A percentile compares a stretch with the other conserved stretches of the same genome.
phyloP scores from a whole-genome alignment of 2,329 filamentous ascomycete genomes.

The Westerdykella sp. region DNA sequence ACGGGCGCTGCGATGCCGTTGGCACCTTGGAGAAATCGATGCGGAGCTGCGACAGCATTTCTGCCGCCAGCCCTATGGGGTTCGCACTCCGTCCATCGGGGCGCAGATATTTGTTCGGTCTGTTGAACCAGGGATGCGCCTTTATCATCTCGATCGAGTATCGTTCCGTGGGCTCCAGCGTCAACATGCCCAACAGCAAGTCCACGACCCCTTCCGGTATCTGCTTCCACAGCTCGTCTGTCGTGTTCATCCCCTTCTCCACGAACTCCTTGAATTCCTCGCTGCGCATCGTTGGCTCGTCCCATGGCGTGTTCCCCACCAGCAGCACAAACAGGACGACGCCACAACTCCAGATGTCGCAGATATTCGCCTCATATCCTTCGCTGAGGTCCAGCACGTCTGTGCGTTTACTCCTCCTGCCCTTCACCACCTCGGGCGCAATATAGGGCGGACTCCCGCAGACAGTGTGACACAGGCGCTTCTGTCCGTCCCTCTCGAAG shows the following conservation, averaged over 20 bases:
- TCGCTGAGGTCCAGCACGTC: constrained; percentile 40
- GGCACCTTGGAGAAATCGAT: constrained; percentile 77
- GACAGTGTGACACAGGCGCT: constrained; percentile 78
- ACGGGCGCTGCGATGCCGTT: constrained; percentile 43
- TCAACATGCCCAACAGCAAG: constrained; percentile 88
- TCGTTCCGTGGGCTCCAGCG: constrained; percentile 63
- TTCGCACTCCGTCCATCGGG: constrained; percentile 69
- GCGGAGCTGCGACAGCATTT: constrained; percentile 84
- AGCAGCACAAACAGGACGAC: constrained; percentile 95
- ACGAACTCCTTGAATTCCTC: constrained; percentile 91
- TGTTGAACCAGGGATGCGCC: constrained; percentile 90
- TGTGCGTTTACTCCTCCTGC: constrained; percentile 43
- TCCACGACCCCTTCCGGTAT: constrained; percentile 70
- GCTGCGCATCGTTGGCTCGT: constrained; percentile 77
- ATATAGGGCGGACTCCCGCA: constrained; percentile 97
- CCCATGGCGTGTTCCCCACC: constrained; percentile 96
- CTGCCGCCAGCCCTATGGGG: constrained; percentile 78
- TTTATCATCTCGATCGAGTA: constrained; percentile 85
- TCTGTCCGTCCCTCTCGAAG: constrained; percentile 80
- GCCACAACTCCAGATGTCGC: constrained; percentile 95
- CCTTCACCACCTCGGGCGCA: constrained; percentile 75
- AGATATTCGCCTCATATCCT: constrained; percentile 70
- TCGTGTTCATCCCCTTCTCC: constrained; percentile 69
- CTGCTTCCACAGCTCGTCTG: constrained; percentile 78
- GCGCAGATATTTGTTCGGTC: constrained; percentile 69